Conservation (phyloP, 192 early-diverging fungal species). For the Lobosporangium transversale region DNA sequence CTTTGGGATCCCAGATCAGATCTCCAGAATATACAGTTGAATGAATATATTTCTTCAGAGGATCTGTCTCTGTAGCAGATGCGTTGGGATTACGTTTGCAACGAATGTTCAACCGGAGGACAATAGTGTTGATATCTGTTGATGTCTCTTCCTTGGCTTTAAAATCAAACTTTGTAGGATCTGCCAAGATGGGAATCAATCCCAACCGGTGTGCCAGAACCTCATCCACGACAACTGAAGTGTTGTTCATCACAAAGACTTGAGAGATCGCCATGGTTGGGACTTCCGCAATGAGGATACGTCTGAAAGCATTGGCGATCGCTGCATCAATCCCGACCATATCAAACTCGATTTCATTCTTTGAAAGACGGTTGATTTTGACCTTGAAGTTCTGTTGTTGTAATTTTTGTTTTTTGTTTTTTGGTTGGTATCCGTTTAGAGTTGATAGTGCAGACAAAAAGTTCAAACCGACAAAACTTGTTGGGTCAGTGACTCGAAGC, state of each 20-base stretch:
- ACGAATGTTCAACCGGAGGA: constrained; percentile 83
- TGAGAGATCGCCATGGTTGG: constrained; percentile 98
- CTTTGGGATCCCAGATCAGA: constrained; percentile 90
- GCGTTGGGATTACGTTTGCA: constrained; percentile 75
- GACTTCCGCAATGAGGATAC: constrained; percentile 95
- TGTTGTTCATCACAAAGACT: constrained; percentile 93
- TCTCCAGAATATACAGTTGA: constrained; percentile 78
- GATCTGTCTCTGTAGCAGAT: constrained; percentile 72
- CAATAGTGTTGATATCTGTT: constrained; percentile 94
- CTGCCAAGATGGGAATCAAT: constrained; percentile 89
- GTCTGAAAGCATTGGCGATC: constrained; percentile 92
- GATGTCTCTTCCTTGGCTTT: constrained; percentile 75
- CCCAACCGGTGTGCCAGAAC: constrained; percentile 92
- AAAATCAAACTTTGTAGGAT: constrained; percentile 85
- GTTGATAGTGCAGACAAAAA: no score
- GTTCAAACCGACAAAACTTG: no score
- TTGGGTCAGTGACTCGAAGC: no score
- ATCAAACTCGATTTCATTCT: constrained; percentile 93
- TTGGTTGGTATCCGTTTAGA: not conserved
- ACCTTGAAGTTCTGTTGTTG: constrained; percentile 73
- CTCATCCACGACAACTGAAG: constrained; percentile 91
- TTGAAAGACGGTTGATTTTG: constrained; percentile 72
- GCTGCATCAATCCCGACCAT: constrained; percentile 92
- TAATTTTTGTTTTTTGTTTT: not conserved
- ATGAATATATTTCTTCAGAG: constrained; percentile 77